A percentile compares a stretch with the other conserved stretches of the same genome.
phyloP scores from a whole-genome alignment of 768 basidiomycete species.

The Kwoniella heveanensis region DNA sequence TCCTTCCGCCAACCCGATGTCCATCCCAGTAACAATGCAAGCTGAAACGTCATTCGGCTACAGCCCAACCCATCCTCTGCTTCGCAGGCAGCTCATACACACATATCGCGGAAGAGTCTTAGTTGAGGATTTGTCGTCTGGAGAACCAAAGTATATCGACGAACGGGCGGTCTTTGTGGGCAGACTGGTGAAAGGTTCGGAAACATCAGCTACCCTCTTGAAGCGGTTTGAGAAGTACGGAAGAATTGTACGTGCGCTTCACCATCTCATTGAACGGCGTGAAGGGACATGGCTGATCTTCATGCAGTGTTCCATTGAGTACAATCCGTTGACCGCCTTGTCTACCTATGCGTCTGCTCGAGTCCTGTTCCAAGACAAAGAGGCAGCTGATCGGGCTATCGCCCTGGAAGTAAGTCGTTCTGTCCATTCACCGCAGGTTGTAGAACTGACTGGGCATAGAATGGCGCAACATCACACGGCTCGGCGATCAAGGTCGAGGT shows the following conservation, averaged over 20 bases:
- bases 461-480: conserved; percentile 30
- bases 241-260: conserved; percentile 30
- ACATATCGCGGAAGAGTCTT: conserved; percentile 38
- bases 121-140: conserved; percentile 13
- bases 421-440: background rate
- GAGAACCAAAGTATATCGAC: conserved; percentile 28
- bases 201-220: conserved; percentile 28
- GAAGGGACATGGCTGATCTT: background rate
- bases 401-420: conserved; percentile 29
- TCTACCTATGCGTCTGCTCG: conserved; percentile 32
- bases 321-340: conserved; percentile 15
- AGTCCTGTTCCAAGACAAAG: conserved; percentile 27
- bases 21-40: background rate
- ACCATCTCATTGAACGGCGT: too few species aligned
- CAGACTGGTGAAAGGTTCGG: conserved; percentile 29
- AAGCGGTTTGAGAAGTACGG: conserved; percentile 37
- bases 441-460: conserved; percentile 7
- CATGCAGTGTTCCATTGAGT: conserved; percentile 31
- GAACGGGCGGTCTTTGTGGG: conserved; percentile 36
- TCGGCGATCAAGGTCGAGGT: conserved; percentile 34
- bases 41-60: background rate
- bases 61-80: conserved; percentile 11
- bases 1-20: background rate
- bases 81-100: conserved; percentile 10
- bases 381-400: conserved; percentile 30